Base-by-base conservation (phyloP, 805 yeast species). In the Candida argentea region DNA sequence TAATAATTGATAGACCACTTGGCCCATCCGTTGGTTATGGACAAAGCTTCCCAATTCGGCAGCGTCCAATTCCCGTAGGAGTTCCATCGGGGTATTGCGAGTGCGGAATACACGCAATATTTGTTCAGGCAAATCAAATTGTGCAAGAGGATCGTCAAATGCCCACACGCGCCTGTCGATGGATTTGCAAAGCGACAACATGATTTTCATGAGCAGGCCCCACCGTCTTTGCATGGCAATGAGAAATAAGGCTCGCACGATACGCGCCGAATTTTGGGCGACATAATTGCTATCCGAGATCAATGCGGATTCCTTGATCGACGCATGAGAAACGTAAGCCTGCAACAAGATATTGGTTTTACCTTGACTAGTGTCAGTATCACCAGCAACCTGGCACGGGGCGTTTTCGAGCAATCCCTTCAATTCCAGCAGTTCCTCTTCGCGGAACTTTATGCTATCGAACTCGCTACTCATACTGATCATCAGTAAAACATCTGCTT, bases 181-280 rank as follows among this genome's bases (percentile, higher is more conserved):
- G 1, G 95, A 74, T 40, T 86, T 84, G 50, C 96, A 89, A 13
- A 91, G 62, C 5, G 84, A 69, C 16, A 91, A 57, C 70, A 87
- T 68, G 5, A 79, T 69, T 31, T 75, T 71, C 27, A 91, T 67
- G 36, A 86, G 75, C 5, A 58, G 51, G 1, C 97, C 95, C 99
- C 99, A 91, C 33, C 93, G 64, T 40, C 98, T 65, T 44, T 84
- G 82, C 20, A 91, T 60, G 20, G 94, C 93, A 36, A 91, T 75
- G 36, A 87, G 57, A 42, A 91, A 86, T 27, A 93, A 61, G 0
- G 98, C 95, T 15, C 97, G 71, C 39, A 94, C 74, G 19, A 91
- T 89, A 61, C 99, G 76, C 1, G 89, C 85, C 3, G 96, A 71
- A 45, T 91, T 91, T 45, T 91, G 98, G 1, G 97, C 96, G 32